A percentile compares a stretch with the other conserved stretches of the same genome.
Evolutionary conservation across 2,329 filamentous ascomycete genomes (phyloP).

Genomic region (Aspergillus spinulosporus): DNA sequence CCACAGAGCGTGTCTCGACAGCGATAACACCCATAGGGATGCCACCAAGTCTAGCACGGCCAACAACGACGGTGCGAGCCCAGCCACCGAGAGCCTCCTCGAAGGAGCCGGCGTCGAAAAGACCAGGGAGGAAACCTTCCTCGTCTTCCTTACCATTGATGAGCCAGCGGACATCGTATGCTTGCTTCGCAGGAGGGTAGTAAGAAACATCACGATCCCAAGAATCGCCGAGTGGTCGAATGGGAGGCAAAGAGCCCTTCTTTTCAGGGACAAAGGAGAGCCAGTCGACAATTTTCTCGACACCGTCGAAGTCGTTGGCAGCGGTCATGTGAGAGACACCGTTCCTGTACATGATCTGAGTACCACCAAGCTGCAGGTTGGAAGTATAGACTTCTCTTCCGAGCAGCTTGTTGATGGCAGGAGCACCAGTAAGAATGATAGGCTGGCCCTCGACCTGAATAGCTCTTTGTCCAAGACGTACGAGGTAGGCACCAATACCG

Average conservation of each 20-base stretch:
- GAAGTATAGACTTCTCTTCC: conserved; percentile 98
- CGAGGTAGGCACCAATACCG: conserved; percentile 98
- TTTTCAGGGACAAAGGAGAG: conserved; percentile 96
- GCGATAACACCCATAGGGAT: conserved; percentile 98
- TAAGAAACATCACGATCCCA: conserved; percentile 94
- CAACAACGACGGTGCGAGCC: conserved; percentile 95
- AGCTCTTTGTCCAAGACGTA: conserved; percentile 95
- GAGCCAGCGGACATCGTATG: conserved; percentile 92
- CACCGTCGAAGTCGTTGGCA: conserved; percentile 94
- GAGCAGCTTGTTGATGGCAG: conserved; percentile 95
- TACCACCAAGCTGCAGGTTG: conserved; percentile 97
- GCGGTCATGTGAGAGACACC: conserved; percentile 99
- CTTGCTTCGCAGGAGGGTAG: conserved; percentile 73
- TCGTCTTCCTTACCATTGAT: conserved; percentile 85
- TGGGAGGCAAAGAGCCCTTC: conserved; percentile 89
- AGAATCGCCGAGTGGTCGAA: conserved; percentile 76
- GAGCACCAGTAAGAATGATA: conserved; percentile 96
- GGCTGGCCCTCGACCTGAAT: conserved; percentile 99
- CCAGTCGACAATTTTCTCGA: conserved; percentile 97
- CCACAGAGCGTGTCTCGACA: conserved; percentile 91
- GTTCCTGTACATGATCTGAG: conserved; percentile 99
- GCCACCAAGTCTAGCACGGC: conserved; percentile 91
- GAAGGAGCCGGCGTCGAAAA: conserved; percentile 96
- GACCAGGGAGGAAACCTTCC: conserved; percentile 79
- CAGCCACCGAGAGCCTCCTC: conserved; percentile 95